Conservation (phyloP, 1,139 yeast genomes). For the Debaryomyces coudertii region DNA sequence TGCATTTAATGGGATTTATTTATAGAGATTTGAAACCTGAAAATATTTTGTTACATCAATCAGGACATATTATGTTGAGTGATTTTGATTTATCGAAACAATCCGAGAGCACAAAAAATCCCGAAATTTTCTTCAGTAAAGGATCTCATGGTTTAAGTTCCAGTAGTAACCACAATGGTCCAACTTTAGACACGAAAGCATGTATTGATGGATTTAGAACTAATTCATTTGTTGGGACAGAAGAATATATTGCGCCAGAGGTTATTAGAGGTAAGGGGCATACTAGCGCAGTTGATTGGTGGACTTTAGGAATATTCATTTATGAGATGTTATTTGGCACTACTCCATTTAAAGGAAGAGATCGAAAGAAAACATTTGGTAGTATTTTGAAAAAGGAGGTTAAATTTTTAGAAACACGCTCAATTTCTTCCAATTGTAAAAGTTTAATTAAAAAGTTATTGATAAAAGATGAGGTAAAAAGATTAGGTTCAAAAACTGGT, state of each 20-base stretch:
- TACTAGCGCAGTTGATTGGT: constrained; percentile 98
- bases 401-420: constrained; percentile 59
- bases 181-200: constrained; percentile 81
- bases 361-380: constrained; percentile 85
- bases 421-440: constrained; percentile 74
- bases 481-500: constrained; percentile 90
- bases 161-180: constrained; percentile 24
- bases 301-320: constrained; percentile 92
- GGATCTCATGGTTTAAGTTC: constrained; percentile 27
- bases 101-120: constrained; percentile 67
- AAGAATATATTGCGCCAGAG: constrained; percentile 97
- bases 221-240: constrained; percentile 97
- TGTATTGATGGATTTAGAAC: constrained; percentile 96
- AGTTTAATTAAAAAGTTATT: constrained; percentile 76
- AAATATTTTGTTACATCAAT: constrained; percentile 86
- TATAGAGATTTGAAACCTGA: constrained; percentile 96
- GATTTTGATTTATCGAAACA: constrained; percentile 96
- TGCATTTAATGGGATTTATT: constrained; percentile 95
- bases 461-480: constrained; percentile 83
- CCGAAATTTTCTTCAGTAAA: constrained; percentile 44
- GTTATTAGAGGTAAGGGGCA: constrained; percentile 97
- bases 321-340: constrained; percentile 95
- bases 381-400: constrained; percentile 85
- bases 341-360: constrained; percentile 93
- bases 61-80: constrained; percentile 96